Percentiles rank a stretch among this genome's conserved stretches.
Conservation (phyloP, 371 early-diverging fungal genomes). For the Mortierella sp. region DNA sequence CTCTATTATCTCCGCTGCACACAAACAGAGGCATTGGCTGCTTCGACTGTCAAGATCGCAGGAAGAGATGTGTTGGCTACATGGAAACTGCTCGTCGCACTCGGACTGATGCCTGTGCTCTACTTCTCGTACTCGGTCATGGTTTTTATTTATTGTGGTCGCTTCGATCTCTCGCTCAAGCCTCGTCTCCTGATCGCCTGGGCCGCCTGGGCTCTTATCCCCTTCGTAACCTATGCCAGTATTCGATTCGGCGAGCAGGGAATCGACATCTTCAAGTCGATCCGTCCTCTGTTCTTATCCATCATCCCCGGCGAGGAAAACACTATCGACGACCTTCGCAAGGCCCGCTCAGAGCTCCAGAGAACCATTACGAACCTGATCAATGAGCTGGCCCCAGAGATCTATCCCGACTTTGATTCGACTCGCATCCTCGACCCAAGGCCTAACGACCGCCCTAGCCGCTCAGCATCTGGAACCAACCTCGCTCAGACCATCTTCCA, state of each 20-base stretch:
- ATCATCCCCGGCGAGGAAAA: slow-evolving; percentile 71
- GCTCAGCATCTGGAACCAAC: slow-evolving; percentile 41
- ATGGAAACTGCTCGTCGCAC: slow-evolving; percentile 93
- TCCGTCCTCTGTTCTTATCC: slow-evolving; percentile 87
- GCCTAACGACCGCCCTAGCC: slow-evolving; percentile 48
- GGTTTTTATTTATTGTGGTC: slow-evolving; percentile 63
- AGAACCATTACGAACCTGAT: slow-evolving; percentile 85
- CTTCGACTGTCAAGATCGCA: slow-evolving; percentile 92
- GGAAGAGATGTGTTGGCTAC: slow-evolving; percentile 96
- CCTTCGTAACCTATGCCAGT: slow-evolving; percentile 84
- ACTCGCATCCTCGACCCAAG: slow-evolving; percentile 58
- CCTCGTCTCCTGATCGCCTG: slow-evolving; percentile 54
- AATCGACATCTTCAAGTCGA: slow-evolving; percentile 84
- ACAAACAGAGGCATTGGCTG: slow-evolving; percentile 87
- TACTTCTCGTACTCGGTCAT: slow-evolving; percentile 80
- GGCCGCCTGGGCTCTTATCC: slow-evolving; percentile 56
- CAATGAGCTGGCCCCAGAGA: slow-evolving; percentile 88
- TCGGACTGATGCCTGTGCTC: slow-evolving; percentile 83
- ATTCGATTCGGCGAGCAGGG: slow-evolving; percentile 92
- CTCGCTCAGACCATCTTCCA: slow-evolving; percentile 54
- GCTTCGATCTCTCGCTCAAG: slow-evolving; percentile 44
- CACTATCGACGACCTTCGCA: slow-evolving; percentile 69
- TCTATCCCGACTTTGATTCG: slow-evolving; percentile 86
- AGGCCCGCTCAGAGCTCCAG: slow-evolving; percentile 80
- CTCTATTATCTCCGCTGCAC: neutral